These are phyloP conservation scores for Neofusicoccum kwambonambiense DNA, from an alignment of 2,329 filamentous ascomycete genomes.

Conservation along the genomic window DNA sequence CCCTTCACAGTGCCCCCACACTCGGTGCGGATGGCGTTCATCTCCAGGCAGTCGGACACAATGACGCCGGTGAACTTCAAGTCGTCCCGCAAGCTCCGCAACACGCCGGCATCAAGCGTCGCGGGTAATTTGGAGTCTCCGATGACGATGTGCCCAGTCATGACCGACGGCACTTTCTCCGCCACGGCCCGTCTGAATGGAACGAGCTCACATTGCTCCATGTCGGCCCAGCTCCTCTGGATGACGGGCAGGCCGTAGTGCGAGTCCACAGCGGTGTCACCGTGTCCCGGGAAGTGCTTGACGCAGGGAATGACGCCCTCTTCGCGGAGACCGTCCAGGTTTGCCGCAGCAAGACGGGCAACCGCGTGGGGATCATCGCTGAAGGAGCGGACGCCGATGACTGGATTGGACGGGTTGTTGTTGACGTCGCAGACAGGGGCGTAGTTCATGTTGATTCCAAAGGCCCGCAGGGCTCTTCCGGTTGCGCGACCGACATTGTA, in stretches of 20 bases:
- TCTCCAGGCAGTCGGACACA: constrained; percentile 12
- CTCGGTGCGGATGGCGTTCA: constrained; percentile 17
- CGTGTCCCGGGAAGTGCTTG: constrained; percentile 17
- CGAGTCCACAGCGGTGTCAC: constrained; percentile 9
- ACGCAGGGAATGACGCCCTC: constrained; percentile 14
- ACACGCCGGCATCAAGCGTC: neutral
- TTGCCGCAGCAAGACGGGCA: neutral
- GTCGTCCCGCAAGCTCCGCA: neutral
- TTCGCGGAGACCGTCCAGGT: neutral
- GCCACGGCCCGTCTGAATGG: neutral
- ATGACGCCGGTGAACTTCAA: constrained; percentile 10
- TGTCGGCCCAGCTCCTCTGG: constrained; percentile 3
- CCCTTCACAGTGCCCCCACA: constrained; percentile 12
- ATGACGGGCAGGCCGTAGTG: constrained; percentile 15
- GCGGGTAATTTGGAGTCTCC: constrained; percentile 1
- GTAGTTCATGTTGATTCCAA: constrained; percentile 18
- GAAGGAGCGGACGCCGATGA: constrained; percentile 18
- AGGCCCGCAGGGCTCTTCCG: neutral
- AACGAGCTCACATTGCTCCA: constrained; percentile 14
- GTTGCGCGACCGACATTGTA: neutral
- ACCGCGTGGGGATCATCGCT: constrained; percentile 2
- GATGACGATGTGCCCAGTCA: constrained; percentile 13
- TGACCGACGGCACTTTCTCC: neutral
- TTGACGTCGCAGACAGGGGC: constrained; percentile 17
- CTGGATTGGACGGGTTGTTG: constrained; percentile 14